Evolutionary conservation across 805 yeast genomes (phyloP), one percentile per base, ranked within the genome.

Genomic region (Candida broadrunensis): DNA sequence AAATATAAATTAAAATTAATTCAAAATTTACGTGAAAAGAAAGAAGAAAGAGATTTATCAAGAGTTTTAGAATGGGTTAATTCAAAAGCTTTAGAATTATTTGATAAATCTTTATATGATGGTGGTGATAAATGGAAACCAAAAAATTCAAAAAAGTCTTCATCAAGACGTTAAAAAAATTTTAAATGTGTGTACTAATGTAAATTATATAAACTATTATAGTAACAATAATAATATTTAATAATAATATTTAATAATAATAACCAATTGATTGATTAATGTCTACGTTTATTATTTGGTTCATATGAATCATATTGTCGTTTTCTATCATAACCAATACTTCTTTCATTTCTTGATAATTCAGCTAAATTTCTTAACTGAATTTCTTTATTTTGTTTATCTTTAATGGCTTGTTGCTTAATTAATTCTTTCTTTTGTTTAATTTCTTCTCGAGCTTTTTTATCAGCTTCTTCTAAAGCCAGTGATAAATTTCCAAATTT

Each of bases 391-490:
- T 61, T 61, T 8, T 40, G 47, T 44, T 64, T 60, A 36, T 63
- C 63, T 34, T 44, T 40, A 7, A 47, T 15, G 0, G 58, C 61
- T 36, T 43, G n/a, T 26, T 60, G 55, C 34, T 47, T 53, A 29
- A 60, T 41, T 34, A 52, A 43, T 39, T 59, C 61, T 40, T 62
- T 62, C 18, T 70, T 38, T 2, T 48, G 37, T 21, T 50, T 47
- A 8, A 29, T 4, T 5, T 53, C 56, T 27, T 50, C 42, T 24
- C 60, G 30, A 2, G 60, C 60, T 21, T 49, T 45, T 30, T 36
- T 24, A 29, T 55, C 91, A 1, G 93, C 95, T 13, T 65, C 63
- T 38, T 79, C 83, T 38, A 91, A 68, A 0, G 97, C 96, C 37
- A 73, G 77, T 1, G 89, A 78, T 18, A 91, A 70, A 24, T 73